These are phyloP conservation scores for Metarhizium robertsii DNA, from an alignment of 2,329 filamentous ascomycete species.

Conservation along the genomic window DNA sequence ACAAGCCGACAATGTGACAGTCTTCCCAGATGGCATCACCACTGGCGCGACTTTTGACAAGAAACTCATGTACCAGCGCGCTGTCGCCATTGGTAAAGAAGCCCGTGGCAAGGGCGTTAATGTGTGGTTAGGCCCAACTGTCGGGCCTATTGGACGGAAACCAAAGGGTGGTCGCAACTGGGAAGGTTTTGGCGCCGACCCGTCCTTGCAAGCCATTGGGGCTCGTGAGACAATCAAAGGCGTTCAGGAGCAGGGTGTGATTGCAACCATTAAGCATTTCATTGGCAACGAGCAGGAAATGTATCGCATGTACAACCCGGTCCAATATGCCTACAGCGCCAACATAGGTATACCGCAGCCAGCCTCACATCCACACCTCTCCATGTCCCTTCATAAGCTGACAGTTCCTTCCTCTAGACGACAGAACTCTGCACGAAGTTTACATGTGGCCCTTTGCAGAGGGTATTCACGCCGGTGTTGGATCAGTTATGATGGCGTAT, in stretches of 20 bases:
- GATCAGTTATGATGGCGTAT: slow-evolving; percentile 80
- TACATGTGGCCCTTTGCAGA: slow-evolving; percentile 85
- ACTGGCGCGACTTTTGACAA: slow-evolving; percentile 69
- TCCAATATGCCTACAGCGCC: slow-evolving; percentile 49
- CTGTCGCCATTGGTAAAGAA: slow-evolving; percentile 59
- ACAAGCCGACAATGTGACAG: slow-evolving; percentile 64
- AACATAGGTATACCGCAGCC: slow-evolving; percentile 56
- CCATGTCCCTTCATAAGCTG: background rate
- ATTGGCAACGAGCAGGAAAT: slow-evolving; percentile 51
- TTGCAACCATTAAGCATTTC: slow-evolving; percentile 48
- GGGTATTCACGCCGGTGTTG: slow-evolving; percentile 71
- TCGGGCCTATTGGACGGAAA: slow-evolving; percentile 64
- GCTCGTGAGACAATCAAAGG: slow-evolving; percentile 72
- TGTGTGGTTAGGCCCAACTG: slow-evolving; percentile 59
- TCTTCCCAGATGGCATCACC: slow-evolving; percentile 72
- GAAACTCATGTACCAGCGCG: slow-evolving; percentile 58
- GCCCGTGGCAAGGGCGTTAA: slow-evolving; percentile 66
- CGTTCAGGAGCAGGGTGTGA: slow-evolving; percentile 47
- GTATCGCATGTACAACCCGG: slow-evolving; percentile 50
- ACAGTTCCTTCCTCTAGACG: slow-evolving; percentile 32
- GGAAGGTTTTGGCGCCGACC: slow-evolving; percentile 66
- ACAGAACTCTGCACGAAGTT: slow-evolving; percentile 62
- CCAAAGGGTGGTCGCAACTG: slow-evolving; percentile 65
- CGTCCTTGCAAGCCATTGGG: slow-evolving; percentile 66
- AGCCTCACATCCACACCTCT: background rate